Base-by-base conservation (phyloP, 2,329 filamentous ascomycete species). In the Orbilia blumenaviensis region DNA sequence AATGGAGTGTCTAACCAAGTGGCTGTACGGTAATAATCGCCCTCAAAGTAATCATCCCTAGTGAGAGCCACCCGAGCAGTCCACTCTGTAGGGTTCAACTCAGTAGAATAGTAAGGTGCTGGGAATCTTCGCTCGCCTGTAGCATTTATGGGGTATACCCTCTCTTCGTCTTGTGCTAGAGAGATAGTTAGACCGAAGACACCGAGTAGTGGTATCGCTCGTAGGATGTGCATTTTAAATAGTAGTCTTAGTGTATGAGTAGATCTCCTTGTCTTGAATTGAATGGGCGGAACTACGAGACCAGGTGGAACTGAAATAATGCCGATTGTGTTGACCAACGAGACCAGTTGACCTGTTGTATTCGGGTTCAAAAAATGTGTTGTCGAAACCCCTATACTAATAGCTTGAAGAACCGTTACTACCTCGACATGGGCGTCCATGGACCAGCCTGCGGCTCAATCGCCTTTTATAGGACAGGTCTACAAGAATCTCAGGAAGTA, bases 1-100 rank as follows among this genome's bases (percentile, higher is more conserved):
- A 25, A 23, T 9, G 66, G 66, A 5, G 66, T 71, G 16, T 71
- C 66, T 16, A 71, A 38, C 66, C 66, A 71, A 14, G 42, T 62
- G 16, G 56, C 29, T 18, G 42, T 44, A 23, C 66, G 66, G 32
- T 71, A 71, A 9, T 54, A 62, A 27, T 54, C 54, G 8, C 56
- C 56, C 14, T 41, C 16, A 18, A 69, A 62, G 27, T 58, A 56
- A 16, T 69, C 48, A 14, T 42, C 42, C 18, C 50, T 38, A 1
- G 66, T 62, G 18, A 69, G 42, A 14, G 66, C 56, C 32, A 63
- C 66, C n/a, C 56, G 66, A 32, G 44, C 66, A 0, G 66, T 63
- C 66, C 66, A 71, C 9, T 71, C 60, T 46, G 34, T 6, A 2
- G 66, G 66, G n/a, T 71, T 71, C 23, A 61, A 27, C 3, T 23